Conservation (phyloP, 352 stramenopile species). For the Pelagophyceae sp. region DNA sequence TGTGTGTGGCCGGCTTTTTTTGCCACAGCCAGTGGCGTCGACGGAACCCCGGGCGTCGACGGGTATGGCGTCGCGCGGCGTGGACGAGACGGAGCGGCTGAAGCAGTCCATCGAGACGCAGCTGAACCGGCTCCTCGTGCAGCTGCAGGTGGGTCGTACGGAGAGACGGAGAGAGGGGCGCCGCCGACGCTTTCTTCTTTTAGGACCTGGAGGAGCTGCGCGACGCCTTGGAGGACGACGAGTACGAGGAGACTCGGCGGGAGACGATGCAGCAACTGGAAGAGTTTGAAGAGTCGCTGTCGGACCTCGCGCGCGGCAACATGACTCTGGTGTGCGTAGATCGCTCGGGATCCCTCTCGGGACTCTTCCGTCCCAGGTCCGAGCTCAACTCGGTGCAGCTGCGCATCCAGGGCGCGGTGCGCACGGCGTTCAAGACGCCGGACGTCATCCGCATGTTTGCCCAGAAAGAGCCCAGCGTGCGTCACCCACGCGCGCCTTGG, state of each 20-base stretch:
- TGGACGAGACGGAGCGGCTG: background rate
- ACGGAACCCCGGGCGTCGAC: no score
- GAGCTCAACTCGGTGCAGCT: conserved; percentile 14
- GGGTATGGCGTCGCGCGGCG: background rate
- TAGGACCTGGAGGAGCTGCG: background rate
- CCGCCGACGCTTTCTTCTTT: no score
- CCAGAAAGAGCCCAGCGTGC: background rate
- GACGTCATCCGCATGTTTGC: background rate
- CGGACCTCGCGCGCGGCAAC: background rate
- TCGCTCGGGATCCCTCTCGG: background rate
- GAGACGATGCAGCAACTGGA: conserved; percentile 8
- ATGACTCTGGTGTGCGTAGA: background rate
- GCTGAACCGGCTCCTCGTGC: background rate
- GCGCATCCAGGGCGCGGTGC: background rate
- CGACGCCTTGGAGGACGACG: background rate
- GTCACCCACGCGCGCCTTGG: no score
- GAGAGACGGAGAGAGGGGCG: no score
- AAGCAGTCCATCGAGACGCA: conserved; percentile 1
- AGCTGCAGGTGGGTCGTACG: no score
- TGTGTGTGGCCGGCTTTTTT: no score
- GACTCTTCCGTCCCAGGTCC: no score
- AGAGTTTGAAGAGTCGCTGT: background rate
- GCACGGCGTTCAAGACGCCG: background rate
- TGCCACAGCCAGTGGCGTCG: no score
- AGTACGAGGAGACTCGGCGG: background rate